phyloP scores from a whole-genome alignment of 2,329 filamentous ascomycete genomes.

The Alternaria tenuissima region DNA sequence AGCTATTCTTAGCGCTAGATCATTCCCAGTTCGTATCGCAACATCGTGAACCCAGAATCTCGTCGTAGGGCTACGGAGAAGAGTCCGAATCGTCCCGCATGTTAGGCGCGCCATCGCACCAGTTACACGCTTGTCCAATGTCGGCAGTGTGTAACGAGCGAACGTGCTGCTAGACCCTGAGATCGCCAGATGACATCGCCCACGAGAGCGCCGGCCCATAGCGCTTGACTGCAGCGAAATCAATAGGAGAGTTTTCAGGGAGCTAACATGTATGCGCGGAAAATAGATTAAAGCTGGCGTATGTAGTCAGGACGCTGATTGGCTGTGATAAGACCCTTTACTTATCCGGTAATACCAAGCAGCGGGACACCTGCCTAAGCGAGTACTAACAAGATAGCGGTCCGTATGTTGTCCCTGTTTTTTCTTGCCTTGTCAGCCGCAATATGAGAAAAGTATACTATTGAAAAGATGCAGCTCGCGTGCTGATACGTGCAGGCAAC shows the following conservation, averaged over 20 bases:
- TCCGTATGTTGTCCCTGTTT: conserved; percentile 3
- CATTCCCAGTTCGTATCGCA: background rate
- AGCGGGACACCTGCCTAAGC: conserved; percentile 17
- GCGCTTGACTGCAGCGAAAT: background rate
- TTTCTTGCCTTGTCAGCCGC: conserved; percentile 13
- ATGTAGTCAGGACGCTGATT: background rate
- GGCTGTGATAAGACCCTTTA: conserved; percentile 15
- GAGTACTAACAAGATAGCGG: conserved; percentile 15
- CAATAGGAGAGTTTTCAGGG: background rate
- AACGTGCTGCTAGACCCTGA: background rate
- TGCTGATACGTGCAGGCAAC: conserved; percentile 6
- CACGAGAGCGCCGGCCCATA: background rate
- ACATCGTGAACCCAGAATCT: background rate
- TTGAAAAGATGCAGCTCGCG: conserved; percentile 12
- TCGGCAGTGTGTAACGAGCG: background rate
- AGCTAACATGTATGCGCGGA: background rate
- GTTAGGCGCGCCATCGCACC: conserved; percentile 5
- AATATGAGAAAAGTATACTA: conserved; percentile 9
- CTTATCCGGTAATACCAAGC: conserved; percentile 16
- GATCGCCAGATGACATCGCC: background rate
- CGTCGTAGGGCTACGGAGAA: background rate
- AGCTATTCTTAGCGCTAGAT: background rate
- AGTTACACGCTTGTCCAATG: background rate
- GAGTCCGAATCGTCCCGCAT: background rate
- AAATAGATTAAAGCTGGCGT: conserved; percentile 8